Base-by-base conservation (phyloP, 805 yeast genomes). In the Barnettozyma pratensis region DNA sequence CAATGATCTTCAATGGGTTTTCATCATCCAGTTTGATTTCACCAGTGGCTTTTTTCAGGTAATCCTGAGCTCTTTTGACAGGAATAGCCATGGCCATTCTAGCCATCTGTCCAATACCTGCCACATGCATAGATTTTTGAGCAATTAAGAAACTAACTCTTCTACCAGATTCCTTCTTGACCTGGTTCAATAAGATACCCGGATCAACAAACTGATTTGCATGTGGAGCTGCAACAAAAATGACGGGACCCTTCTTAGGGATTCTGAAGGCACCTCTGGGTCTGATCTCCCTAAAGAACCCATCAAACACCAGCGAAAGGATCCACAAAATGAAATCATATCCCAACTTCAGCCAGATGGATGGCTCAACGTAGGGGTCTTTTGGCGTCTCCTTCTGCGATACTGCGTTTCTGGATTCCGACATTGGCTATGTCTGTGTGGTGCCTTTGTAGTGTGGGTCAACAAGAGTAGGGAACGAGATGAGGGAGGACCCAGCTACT, bases 201-300 rank as follows among this genome's bases (percentile, higher is more conserved):
- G 94, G 92, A 55, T 81, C 87, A 35, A 86, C 81, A 53, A 86
- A 87, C 59, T 88, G 96, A 62, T 88, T 88, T n/a, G 96, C 96
- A 70, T 92, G 99, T 2, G 98, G 98, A 2, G 97, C 99, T 9
- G 94, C 95, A 35, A 94, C 98, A 53, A 94, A 84, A 47, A 92
- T 85, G 7, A 90, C 83, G 0, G 98, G 92, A 0, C 97, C 97
- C 8, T 75, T 66, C 31, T 76, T 72, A 11, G 86, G 85, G 44
- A 80, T 75, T 42, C 77, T 77, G 68, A 80, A 88, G 1, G 96
- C 89, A 1, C 97, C 97, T 51, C 98, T 76, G 4, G 94, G 81
- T 46, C 88, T 76, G 53, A 92, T 89, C 62, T 91, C 97, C 50
- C 98, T 70, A 69, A 92, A 92, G 71, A 92, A 92, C 41, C 83